phyloP scores from a whole-genome alignment of 1,284 basidiomycete genomes.

The Bondarzewia mesenterica region DNA sequence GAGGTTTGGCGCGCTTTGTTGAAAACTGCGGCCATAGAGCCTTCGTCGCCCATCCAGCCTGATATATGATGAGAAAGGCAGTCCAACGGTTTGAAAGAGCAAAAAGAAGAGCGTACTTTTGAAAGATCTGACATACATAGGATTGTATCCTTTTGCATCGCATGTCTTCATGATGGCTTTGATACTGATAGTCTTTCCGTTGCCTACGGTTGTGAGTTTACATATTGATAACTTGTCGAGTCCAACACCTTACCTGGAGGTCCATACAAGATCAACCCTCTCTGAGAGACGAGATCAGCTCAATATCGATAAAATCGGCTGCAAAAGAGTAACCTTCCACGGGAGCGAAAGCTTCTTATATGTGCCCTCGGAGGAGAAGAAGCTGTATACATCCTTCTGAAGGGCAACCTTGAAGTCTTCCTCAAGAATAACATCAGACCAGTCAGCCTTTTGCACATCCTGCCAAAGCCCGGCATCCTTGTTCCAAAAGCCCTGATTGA shows the following conservation, averaged over 20 bases:
- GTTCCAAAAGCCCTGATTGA: slow-evolving; percentile 59
- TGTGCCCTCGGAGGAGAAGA: slow-evolving; percentile 62
- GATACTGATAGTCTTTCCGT: slow-evolving; percentile 79
- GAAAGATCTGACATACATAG: slow-evolving; percentile 76
- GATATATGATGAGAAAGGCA: not conserved
- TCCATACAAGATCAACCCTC: slow-evolving; percentile 66
- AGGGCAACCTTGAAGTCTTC: slow-evolving; percentile 59
- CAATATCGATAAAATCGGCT: too few species aligned
- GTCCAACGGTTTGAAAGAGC: not conserved
- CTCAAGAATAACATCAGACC: slow-evolving; percentile 71
- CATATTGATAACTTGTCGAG: not conserved
- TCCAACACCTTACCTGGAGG: slow-evolving; percentile 44
- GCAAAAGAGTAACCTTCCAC: slow-evolving; percentile 63
- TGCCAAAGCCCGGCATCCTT: slow-evolving; percentile 59
- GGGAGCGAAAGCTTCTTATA: slow-evolving; percentile 71
- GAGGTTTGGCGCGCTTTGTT: slow-evolving; percentile 55
- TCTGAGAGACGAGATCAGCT: slow-evolving; percentile 32
- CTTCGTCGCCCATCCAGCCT: slow-evolving; percentile 64
- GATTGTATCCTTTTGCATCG: slow-evolving; percentile 46
- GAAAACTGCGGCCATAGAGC: slow-evolving; percentile 56
- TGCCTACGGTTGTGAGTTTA: slow-evolving; percentile 35
- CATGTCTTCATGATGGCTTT: slow-evolving; percentile 70
- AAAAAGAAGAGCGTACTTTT: slow-evolving; percentile 29
- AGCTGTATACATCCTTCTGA: slow-evolving; percentile 67
- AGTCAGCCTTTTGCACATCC: slow-evolving; percentile 65